These are phyloP conservation scores for Tetrastigma voinierianum DNA, from an alignment of 164 flowering plant species.

Conservation along the genomic window DNA sequence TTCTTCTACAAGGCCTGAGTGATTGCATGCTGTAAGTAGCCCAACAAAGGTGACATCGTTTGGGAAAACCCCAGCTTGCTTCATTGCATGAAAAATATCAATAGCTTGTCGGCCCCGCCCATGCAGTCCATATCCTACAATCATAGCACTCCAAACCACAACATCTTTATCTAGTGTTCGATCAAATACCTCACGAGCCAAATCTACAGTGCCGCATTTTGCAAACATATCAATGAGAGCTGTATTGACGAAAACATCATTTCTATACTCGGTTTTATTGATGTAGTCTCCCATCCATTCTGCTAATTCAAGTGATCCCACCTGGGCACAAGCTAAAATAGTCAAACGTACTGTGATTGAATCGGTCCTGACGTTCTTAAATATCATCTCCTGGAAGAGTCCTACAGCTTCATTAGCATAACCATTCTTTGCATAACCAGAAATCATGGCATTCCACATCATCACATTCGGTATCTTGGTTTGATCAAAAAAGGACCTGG, in stretches of 20 bases:
- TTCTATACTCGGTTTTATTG: slow-evolving; percentile 24
- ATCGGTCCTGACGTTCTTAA: slow-evolving; percentile 34
- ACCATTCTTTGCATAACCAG: slow-evolving; percentile 62
- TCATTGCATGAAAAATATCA: slow-evolving; percentile 45
- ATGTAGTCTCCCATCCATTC: slow-evolving; percentile 43
- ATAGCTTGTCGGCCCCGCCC: slow-evolving; percentile 51
- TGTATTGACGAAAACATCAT: slow-evolving; percentile 42
- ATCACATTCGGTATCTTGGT: slow-evolving; percentile 36
- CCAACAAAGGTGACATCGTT: slow-evolving; percentile 63
- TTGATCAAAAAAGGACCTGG: slow-evolving; percentile 45
- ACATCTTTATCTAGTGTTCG: slow-evolving; percentile 39
- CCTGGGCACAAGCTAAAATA: slow-evolving; percentile 51
- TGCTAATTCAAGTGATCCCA: slow-evolving; percentile 48
- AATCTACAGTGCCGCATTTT: slow-evolving; percentile 53
- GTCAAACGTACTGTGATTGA: slow-evolving; percentile 38
- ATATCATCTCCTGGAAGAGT: slow-evolving; percentile 44
- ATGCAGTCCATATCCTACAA: slow-evolving; percentile 57
- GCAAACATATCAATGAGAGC: slow-evolving; percentile 67
- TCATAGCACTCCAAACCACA: slow-evolving; percentile 66
- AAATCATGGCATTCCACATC: slow-evolving; percentile 67
- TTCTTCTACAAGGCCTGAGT: slow-evolving; percentile 53
- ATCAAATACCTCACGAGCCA: slow-evolving; percentile 48
- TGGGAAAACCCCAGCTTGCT: slow-evolving; percentile 35
- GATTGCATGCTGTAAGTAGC: slow-evolving; percentile 60
- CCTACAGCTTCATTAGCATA: slow-evolving; percentile 52